Conservation (phyloP, 495 filamentous ascomycete genomes). For the Talaromyces stipitatus region DNA sequence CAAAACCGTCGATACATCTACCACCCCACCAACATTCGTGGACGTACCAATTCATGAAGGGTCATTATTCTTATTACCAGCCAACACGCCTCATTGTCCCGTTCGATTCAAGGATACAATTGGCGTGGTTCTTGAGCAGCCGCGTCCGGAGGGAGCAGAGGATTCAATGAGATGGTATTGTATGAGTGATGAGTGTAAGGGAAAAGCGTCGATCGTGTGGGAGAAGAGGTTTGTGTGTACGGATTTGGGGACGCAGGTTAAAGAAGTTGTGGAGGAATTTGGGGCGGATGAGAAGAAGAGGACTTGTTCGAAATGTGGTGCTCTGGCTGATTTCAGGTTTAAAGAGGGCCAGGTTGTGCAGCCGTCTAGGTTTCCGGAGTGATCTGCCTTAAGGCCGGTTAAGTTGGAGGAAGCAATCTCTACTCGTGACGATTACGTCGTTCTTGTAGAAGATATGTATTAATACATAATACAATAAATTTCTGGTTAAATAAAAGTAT, state of each 20-base stretch:
- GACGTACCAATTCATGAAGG: constrained; percentile 89
- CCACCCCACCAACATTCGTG: constrained; percentile 49
- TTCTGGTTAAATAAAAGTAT: constrained; percentile 2
- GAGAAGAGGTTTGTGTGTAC: constrained; percentile 84
- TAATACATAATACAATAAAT: constrained; percentile 4
- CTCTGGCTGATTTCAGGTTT: constrained; percentile 49
- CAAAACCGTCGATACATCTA: constrained; percentile 67
- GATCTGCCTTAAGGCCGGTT: not conserved
- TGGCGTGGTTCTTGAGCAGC: constrained; percentile 87
- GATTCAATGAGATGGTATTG: constrained; percentile 89
- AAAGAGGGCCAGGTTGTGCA: constrained; percentile 35
- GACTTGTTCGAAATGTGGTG: constrained; percentile 72
- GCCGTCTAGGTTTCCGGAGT: constrained; percentile 29
- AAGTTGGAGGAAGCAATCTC: not conserved
- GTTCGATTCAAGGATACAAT: constrained; percentile 62
- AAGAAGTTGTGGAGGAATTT: constrained; percentile 82
- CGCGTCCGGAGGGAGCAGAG: constrained; percentile 56
- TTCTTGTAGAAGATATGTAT: not conserved
- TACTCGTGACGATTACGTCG: not conserved
- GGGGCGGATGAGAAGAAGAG: constrained; percentile 62
- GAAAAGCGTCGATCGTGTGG: constrained; percentile 66
- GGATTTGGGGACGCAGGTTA: constrained; percentile 94
- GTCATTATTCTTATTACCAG: constrained; percentile 87
- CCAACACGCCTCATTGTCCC: constrained; percentile 80
- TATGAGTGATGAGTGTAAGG: constrained; percentile 44